A percentile compares a stretch with the other conserved stretches of the same genome.
phyloP scores from a whole-genome alignment of 2,329 filamentous ascomycete species.

The Chaetoscypha palmicola region DNA sequence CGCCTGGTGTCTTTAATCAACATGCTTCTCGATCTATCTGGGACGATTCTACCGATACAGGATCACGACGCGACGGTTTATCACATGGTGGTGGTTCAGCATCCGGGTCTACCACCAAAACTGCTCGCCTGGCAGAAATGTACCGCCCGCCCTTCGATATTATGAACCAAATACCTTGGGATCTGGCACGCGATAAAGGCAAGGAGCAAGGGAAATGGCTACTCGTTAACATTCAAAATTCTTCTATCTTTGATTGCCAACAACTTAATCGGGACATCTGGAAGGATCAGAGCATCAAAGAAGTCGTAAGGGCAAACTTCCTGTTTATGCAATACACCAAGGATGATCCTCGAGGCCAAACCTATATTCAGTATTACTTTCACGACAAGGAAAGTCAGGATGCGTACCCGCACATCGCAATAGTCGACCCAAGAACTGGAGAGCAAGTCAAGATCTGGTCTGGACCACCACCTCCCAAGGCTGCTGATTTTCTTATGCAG shows the following conservation, averaged over 20 bases:
- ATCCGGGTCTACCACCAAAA: conserved; percentile 60
- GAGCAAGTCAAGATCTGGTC: conserved; percentile 98
- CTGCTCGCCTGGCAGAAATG: conserved; percentile 77
- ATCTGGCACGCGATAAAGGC: conserved; percentile 75
- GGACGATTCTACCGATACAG: conserved; percentile 37
- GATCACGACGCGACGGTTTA: conserved; percentile 44
- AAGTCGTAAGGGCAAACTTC: conserved; percentile 86
- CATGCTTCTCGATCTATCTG: conserved; percentile 40
- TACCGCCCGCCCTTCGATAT: conserved; percentile 90
- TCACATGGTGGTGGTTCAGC: conserved; percentile 57
- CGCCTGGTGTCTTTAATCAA: conserved; percentile 66
- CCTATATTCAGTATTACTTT: conserved; percentile 91
- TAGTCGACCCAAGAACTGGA: conserved; percentile 89
- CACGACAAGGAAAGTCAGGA: conserved; percentile 69
- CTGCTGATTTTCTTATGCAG: conserved; percentile 80
- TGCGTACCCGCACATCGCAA: conserved; percentile 92
- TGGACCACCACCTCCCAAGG: conserved; percentile 67
- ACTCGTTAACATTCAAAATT: conserved; percentile 89
- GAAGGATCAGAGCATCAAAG: conserved; percentile 75
- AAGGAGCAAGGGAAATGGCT: conserved; percentile 92
- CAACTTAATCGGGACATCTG: conserved; percentile 90
- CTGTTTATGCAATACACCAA: conserved; percentile 94
- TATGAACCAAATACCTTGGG: conserved; percentile 74
- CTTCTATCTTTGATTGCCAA: conserved; percentile 90
- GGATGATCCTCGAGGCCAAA: conserved; percentile 66